These are phyloP conservation scores for Crepidotus variabilis DNA, from an alignment of 768 basidiomycete genomes.

Conservation along the genomic window DNA sequence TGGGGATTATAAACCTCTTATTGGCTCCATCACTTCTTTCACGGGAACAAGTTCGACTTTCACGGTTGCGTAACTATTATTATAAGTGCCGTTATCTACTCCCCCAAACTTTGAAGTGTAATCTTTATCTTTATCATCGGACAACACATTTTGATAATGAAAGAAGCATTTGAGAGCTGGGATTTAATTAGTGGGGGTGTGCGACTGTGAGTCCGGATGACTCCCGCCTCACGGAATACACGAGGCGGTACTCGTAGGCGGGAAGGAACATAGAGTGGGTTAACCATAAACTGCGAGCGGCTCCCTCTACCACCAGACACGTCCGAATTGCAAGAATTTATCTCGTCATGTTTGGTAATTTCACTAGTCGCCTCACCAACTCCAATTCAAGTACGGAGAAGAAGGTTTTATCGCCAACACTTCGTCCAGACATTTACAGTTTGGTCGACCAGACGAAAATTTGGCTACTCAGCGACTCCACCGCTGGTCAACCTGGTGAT, in stretches of 20 bases:
- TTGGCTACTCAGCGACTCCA: slow-evolving; percentile 38
- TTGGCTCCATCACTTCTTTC: slow-evolving; percentile 63
- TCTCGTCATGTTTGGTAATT: slow-evolving; percentile 44
- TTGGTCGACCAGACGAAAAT: slow-evolving; percentile 42
- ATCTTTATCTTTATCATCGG: not conserved
- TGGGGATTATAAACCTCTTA: slow-evolving; percentile 71
- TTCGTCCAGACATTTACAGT: slow-evolving; percentile 49
- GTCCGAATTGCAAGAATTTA: not conserved
- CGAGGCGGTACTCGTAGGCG: not conserved
- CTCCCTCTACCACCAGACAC: not conserved
- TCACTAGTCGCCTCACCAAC: slow-evolving; percentile 36
- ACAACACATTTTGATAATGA: not conserved
- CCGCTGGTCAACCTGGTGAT: slow-evolving; percentile 46
- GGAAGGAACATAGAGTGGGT: not conserved
- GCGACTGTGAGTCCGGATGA: not conserved
- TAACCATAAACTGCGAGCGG: not conserved
- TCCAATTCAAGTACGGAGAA: slow-evolving; percentile 30
- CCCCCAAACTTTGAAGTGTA: slow-evolving; percentile 1
- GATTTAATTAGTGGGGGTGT: slow-evolving; percentile 3
- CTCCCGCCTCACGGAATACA: not conserved
- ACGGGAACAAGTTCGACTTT: slow-evolving; percentile 60
- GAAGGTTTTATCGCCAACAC: slow-evolving; percentile 43
- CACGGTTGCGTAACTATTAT: slow-evolving; percentile 40
- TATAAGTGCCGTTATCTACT: not conserved
- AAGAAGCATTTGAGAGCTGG: not conserved